Percentiles rank a stretch among this genome's conserved stretches.
These are phyloP conservation scores for Euphorbia schlechtendalii DNA, from an alignment of 441 rosid species.

Conservation along the genomic window DNA sequence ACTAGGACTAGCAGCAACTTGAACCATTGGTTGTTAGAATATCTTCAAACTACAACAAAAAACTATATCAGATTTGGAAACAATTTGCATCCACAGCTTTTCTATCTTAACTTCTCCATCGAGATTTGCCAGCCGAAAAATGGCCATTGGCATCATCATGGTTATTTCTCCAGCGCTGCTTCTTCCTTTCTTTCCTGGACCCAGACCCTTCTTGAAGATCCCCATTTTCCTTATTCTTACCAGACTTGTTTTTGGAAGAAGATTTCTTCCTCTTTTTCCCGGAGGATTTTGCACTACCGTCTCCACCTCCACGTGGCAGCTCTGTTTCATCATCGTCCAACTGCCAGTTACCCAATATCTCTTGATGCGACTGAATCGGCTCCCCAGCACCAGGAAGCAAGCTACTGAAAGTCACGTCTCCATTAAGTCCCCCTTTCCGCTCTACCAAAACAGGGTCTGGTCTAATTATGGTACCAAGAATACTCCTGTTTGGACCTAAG, in stretches of 20 bases:
- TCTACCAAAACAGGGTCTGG: slow-evolving; percentile 59
- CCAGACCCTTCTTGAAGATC: slow-evolving; percentile 16
- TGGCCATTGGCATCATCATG: slow-evolving; percentile 18
- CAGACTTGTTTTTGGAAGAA: slow-evolving; percentile 34
- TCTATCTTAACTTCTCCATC: slow-evolving; percentile 5
- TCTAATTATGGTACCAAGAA: slow-evolving; percentile 89
- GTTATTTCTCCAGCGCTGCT: slow-evolving; percentile 21
- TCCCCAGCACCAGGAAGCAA: slow-evolving; percentile 90
- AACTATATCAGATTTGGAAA: background rate
- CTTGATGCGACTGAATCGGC: slow-evolving; percentile 38
- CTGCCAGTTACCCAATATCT: slow-evolving; percentile 71
- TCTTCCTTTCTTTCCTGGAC: slow-evolving; percentile 34
- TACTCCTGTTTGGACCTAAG: slow-evolving; percentile 70
- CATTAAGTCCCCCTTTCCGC: slow-evolving; percentile 70
- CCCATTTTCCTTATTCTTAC: slow-evolving; percentile 39
- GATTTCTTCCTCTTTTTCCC: slow-evolving; percentile 44
- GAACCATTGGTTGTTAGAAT: background rate
- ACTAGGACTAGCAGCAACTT: background rate
- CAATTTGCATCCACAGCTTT: background rate
- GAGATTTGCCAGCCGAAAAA: slow-evolving; percentile 7
- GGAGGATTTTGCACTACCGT: slow-evolving; percentile 33
- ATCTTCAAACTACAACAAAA: background rate
- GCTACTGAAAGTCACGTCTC: slow-evolving; percentile 56
- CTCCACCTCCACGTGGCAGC: slow-evolving; percentile 51
- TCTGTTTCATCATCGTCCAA: slow-evolving; percentile 57